A percentile compares a stretch with the other conserved stretches of the same genome.
Conservation (phyloP, 805 yeast genomes). For the Saccharomycopsis oosterbeekiorum region DNA sequence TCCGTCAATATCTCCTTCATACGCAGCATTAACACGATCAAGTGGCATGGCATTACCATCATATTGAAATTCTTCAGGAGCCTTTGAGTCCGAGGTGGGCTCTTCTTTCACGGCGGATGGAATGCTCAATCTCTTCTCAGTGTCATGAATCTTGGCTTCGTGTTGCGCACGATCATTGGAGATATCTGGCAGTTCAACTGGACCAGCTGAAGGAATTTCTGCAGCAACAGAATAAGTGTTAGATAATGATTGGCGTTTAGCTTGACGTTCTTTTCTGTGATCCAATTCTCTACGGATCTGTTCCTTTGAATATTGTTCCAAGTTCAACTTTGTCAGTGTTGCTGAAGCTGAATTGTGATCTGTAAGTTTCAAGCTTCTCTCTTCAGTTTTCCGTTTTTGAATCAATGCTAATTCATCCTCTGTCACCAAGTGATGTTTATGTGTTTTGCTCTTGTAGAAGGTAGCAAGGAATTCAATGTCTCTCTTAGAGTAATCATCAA, state of each 20-base stretch:
- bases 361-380: slow-evolving; percentile 9
- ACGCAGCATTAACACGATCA: background rate
- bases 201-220: background rate
- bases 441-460: slow-evolving; percentile 29
- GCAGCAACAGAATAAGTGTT: slow-evolving; percentile 13
- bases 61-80: too few species aligned
- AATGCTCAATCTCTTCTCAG: background rate
- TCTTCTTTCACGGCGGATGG: slow-evolving; percentile 2
- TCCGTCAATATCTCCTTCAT: background rate
- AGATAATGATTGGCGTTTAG: slow-evolving; percentile 31
- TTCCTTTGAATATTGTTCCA: slow-evolving; percentile 11
- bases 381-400: slow-evolving; percentile 23
- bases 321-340: slow-evolving; percentile 1
- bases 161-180: background rate
- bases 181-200: background rate
- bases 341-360: background rate
- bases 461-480: slow-evolving; percentile 16
- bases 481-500: slow-evolving; percentile 13
- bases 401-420: slow-evolving; percentile 47
- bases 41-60: background rate
- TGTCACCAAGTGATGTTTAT: slow-evolving; percentile 58
- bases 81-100: background rate
- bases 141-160: background rate
- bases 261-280: slow-evolving; percentile 28
- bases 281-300: slow-evolving; percentile 25